Evolutionary conservation across 176 grass and related monocot species (phyloP), one percentile per base, ranked within the genome.

Genomic region (Poa annua): DNA sequence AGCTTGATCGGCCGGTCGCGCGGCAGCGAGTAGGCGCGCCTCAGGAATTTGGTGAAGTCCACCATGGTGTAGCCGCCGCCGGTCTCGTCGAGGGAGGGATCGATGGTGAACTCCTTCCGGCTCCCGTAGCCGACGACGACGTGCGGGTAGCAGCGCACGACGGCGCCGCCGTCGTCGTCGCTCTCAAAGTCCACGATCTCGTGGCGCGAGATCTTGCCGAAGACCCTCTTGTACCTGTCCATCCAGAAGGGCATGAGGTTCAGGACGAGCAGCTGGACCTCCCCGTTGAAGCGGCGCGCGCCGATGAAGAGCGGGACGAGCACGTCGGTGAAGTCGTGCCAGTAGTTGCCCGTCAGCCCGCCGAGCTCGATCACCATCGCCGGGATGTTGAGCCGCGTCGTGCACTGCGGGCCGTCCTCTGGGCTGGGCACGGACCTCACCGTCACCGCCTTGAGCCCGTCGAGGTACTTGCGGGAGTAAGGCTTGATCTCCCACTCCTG

Each of bases 311-410:
- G 82, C 21, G 88, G 91, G 14, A 90, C 59, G 13, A 94, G 34
- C 4, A 94, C 87, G 79, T 90, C 86, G 54, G 82, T 88, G 85
- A 94, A 94, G 56, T 94, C 91, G 70, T 94, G 91, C 88, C 88
- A 94, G 77, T 94, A 90, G 85, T 94, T 93, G 3, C 91, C 91
- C 1, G 88, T 90, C 76, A 90, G 78, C 21, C 91, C 88, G 36
- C 91, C 91, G 35, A 93, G 73, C 50, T 90, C 80, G 69, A 94
- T 84, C 41, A 94, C 88, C 66, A 94, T 76, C n/a, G 74, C 92
- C 13, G 92, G 88, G 57, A 88, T 56, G 76, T 44, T 80, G 39
- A 73, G 42, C 41, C 32, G 78, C 2, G 75, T 77, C 20, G 86
- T 65, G 57, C 92, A 94, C 26, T 15, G 75, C 15, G 86, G 88